Evolutionary conservation across 352 stramenopile species (phyloP).

Genomic region (Pythium brachiatum): DNA sequence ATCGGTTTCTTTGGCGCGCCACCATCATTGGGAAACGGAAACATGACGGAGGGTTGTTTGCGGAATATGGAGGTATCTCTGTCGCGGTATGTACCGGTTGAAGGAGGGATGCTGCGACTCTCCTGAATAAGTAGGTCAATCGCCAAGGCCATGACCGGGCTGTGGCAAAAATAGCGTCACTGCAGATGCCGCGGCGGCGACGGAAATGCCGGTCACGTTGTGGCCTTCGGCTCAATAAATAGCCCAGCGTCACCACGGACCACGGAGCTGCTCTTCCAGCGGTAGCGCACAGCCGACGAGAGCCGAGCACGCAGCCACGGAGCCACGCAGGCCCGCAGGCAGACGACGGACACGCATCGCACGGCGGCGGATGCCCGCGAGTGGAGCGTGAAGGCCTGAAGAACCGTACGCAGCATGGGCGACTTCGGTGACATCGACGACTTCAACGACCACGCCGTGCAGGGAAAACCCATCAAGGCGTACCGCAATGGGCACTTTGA

Average conservation of each 20-base stretch:
- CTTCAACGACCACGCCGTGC: constrained; percentile 77
- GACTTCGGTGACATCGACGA: constrained; percentile 80
- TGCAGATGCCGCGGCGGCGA: too few relatives aligned
- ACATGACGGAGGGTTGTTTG: not conserved
- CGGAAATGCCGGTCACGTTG: too few relatives aligned
- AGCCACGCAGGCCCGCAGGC: not conserved
- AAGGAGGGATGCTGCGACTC: not conserved
- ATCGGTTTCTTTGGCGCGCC: not conserved
- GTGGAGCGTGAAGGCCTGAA: not conserved
- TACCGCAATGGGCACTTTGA: constrained; percentile 82
- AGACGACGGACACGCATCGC: not conserved
- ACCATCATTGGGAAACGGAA: not conserved
- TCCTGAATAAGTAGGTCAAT: not conserved
- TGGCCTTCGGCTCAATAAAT: not conserved
- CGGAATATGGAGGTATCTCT: not conserved
- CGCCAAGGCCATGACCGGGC: not conserved
- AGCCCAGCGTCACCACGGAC: not conserved
- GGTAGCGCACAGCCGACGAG: too few relatives aligned
- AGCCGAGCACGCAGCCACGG: too few relatives aligned
- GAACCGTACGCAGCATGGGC: constrained; percentile 48
- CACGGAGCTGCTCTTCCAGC: too few relatives aligned
- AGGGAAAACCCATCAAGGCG: constrained; percentile 74
- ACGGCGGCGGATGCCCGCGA: not conserved
- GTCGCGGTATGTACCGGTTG: not conserved
- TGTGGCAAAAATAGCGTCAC: not conserved